phyloP scores from a whole-genome alignment of 495 filamentous ascomycete genomes.

The Poronia punctata region DNA sequence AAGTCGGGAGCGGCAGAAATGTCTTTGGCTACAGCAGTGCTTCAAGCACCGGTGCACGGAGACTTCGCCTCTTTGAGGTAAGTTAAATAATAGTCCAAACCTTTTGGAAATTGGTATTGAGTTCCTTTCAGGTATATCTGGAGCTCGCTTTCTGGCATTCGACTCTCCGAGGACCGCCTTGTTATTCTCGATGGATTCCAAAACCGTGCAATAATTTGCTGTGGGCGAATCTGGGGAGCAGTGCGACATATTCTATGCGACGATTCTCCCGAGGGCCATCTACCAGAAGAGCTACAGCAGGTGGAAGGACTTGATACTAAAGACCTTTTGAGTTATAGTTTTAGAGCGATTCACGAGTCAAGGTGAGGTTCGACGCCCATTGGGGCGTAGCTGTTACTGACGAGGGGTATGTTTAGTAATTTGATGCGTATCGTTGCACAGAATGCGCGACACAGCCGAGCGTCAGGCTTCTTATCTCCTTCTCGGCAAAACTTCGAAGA shows the following conservation, averaged over 20 bases:
- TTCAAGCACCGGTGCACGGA: conserved; percentile 63
- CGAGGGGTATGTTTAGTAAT: conserved; percentile 34
- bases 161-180: conserved; percentile 29
- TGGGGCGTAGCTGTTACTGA: conserved; percentile 13
- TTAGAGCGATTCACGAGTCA: conserved; percentile 85
- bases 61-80: conserved; percentile 60
- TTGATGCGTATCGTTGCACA: conserved; percentile 51
- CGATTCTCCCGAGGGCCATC: conserved; percentile 84
- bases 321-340: conserved; percentile 85
- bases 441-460: conserved; percentile 29
- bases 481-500: conserved; percentile 37
- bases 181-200: conserved; percentile 39
- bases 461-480: conserved; percentile 28
- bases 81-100: conserved; percentile 1
- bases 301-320: conserved; percentile 69
- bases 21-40: conserved; percentile 53
- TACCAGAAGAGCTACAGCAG: conserved; percentile 64
- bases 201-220: conserved; percentile 47
- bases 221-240: conserved; percentile 62
- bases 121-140: conserved; percentile 31
- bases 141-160: conserved; percentile 30
- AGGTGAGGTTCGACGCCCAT: conserved; percentile 46
- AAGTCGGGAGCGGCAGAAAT: conserved; percentile 49
- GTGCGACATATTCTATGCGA: conserved; percentile 74
- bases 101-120: conserved; percentile 10